A percentile compares a stretch with the other conserved stretches of the same genome.
Conservation (phyloP, 306 rosid genomes). For the Chamaecrista fasciculata region DNA sequence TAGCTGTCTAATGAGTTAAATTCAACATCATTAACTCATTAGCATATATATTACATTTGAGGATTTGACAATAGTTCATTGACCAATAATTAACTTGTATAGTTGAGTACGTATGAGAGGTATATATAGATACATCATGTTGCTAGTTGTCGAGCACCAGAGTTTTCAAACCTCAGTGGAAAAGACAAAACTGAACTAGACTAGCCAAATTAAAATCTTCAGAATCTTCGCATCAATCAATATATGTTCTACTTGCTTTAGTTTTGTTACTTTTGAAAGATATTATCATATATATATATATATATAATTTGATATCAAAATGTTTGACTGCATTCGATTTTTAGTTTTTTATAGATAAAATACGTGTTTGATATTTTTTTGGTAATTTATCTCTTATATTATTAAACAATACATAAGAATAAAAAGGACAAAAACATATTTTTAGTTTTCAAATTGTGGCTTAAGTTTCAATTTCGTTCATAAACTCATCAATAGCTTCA, state of each 20-base stretch:
- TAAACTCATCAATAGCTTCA: too few species aligned
- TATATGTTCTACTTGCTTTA: background rate
- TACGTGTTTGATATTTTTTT: too few species aligned
- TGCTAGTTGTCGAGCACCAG: background rate
- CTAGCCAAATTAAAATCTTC: constrained; percentile 18
- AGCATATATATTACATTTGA: constrained; percentile 4
- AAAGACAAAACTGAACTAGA: constrained; percentile 28
- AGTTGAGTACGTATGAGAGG: constrained; percentile 5
- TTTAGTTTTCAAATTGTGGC: too few species aligned
- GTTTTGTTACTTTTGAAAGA: constrained; percentile 18
- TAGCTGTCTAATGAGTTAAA: constrained; percentile 24
- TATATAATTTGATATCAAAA: too few species aligned
- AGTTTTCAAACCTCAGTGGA: constrained; percentile 7
- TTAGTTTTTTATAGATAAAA: too few species aligned
- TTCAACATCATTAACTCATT: constrained; percentile 5
- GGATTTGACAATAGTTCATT: constrained; percentile 6
- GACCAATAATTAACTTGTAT: background rate
- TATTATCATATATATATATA: too few species aligned
- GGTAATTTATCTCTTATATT: too few species aligned
- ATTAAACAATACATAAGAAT: too few species aligned
- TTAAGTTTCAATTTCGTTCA: too few species aligned
- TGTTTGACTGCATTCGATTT: too few species aligned
- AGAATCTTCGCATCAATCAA: constrained; percentile 10
- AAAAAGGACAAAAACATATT: too few species aligned
- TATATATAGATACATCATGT: constrained; percentile 1